phyloP scores from a whole-genome alignment of 75 land plant genomes.

The Chamaecyparis obtusa region DNA sequence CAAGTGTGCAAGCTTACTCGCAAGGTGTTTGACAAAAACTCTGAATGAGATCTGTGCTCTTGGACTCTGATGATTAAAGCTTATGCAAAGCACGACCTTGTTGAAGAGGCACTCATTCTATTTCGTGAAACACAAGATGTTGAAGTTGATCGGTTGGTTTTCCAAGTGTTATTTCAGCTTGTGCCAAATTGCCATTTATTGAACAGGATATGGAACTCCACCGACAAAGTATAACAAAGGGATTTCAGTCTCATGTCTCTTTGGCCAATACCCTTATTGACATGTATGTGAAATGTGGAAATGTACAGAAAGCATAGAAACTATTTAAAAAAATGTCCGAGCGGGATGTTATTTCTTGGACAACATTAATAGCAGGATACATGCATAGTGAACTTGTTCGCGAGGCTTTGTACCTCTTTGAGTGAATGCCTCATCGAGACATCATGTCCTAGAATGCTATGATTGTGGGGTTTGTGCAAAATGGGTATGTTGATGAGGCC shows the following conservation, averaged over 20 bases:
- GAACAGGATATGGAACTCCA: conserved; percentile 43
- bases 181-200: conserved; percentile 22
- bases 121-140: conserved; percentile 1
- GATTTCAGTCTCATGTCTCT: conserved; percentile 37
- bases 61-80: conserved; percentile 22
- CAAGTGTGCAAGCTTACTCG: conserved; percentile 10
- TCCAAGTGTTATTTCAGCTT: conserved; percentile 35
- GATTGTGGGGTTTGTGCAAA: conserved; percentile 15
- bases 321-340: conserved; percentile 34
- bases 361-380: conserved; percentile 34
- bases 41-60: conserved; percentile 7
- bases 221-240: conserved; percentile 29
- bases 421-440: conserved; percentile 20
- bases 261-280: conserved; percentile 49
- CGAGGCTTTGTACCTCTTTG: conserved; percentile 48
- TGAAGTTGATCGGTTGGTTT: conserved; percentile 24
- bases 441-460: neutral
- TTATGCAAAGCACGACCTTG: conserved; percentile 13
- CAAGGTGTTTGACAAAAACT: conserved; percentile 13
- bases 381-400: conserved; percentile 47
- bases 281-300: conserved; percentile 70
- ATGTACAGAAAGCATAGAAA: conserved; percentile 32
- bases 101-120: conserved; percentile 6
- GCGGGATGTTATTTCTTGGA: conserved; percentile 42
- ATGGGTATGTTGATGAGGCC: neutral